Conservation (phyloP, 805 yeast species). For the Zygosaccharomyces pseudorouxii region DNA sequence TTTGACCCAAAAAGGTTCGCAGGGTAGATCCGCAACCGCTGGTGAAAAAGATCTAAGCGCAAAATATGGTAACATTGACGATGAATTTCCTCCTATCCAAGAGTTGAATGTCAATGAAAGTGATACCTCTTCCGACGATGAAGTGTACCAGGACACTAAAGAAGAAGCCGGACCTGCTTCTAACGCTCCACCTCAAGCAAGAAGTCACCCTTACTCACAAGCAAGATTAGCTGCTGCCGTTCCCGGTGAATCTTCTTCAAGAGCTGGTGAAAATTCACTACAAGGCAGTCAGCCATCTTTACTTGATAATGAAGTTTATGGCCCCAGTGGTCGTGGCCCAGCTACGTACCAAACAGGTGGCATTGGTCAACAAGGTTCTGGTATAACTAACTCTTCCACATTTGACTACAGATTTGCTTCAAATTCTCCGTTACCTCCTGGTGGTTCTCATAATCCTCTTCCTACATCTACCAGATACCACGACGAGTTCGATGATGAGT, state of each 20-base stretch:
- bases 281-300: slow-evolving; percentile 11
- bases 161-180: slow-evolving; percentile 17
- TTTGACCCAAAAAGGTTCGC: slow-evolving; percentile 3
- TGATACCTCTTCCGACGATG: slow-evolving; percentile 42
- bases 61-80: slow-evolving; percentile 4
- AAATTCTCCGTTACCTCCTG: slow-evolving; percentile 1
- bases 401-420: not conserved
- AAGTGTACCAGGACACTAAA: slow-evolving; percentile 37
- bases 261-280: slow-evolving; percentile 19
- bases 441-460: slow-evolving; percentile 10
- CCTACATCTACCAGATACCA: slow-evolving; percentile 4
- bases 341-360: not conserved
- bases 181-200: not conserved
- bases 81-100: slow-evolving; percentile 60
- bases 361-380: not conserved
- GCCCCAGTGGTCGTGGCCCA: not conserved
- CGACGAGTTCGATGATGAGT: slow-evolving; percentile 40
- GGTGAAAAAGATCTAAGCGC: slow-evolving; percentile 4
- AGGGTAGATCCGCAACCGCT: slow-evolving; percentile 8
- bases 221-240: not conserved
- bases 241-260: slow-evolving; percentile 15
- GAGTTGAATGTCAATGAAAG: slow-evolving; percentile 53
- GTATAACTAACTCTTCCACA: not conserved
- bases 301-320: not conserved
- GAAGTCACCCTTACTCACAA: not conserved